Conservation (phyloP, 1,139 yeast genomes). For the Debaryomyces nepalensis region DNA sequence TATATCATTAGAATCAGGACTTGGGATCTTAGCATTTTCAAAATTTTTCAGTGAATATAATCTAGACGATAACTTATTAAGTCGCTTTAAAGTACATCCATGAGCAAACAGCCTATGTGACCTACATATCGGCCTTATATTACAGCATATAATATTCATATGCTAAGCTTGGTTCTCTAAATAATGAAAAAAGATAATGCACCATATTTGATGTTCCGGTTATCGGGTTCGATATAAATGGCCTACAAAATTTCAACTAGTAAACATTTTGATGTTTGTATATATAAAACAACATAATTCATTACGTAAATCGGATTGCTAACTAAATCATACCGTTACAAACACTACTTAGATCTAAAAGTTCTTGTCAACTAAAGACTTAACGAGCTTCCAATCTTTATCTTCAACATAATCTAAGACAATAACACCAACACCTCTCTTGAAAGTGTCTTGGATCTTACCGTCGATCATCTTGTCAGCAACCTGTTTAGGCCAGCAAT, state of each 20-base stretch:
- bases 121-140: constrained; percentile 4
- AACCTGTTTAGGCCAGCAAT: constrained; percentile 76
- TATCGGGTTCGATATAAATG: constrained; percentile 3
- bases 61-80: neutral
- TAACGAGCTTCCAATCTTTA: constrained; percentile 62
- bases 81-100: neutral
- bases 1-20: neutral
- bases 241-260: too few relatives aligned
- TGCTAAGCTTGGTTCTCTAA: neutral
- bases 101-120: constrained; percentile 1
- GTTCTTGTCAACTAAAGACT: constrained; percentile 58
- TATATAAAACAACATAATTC: neutral
- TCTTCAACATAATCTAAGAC: constrained; percentile 72
- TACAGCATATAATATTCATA: constrained; percentile 6
- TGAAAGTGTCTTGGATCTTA: constrained; percentile 54
- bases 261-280: neutral
- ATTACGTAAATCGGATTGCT: too few relatives aligned
- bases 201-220: constrained; percentile 4
- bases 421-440: constrained; percentile 60
- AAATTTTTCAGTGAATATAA: constrained; percentile 6
- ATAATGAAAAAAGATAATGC: neutral
- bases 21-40: neutral
- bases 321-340: too few relatives aligned
- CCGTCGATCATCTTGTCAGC: constrained; percentile 56
- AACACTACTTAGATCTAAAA: constrained; percentile 34